Conservation (phyloP, 2,329 filamentous ascomycete species). For the Botrytis elliptica region DNA sequence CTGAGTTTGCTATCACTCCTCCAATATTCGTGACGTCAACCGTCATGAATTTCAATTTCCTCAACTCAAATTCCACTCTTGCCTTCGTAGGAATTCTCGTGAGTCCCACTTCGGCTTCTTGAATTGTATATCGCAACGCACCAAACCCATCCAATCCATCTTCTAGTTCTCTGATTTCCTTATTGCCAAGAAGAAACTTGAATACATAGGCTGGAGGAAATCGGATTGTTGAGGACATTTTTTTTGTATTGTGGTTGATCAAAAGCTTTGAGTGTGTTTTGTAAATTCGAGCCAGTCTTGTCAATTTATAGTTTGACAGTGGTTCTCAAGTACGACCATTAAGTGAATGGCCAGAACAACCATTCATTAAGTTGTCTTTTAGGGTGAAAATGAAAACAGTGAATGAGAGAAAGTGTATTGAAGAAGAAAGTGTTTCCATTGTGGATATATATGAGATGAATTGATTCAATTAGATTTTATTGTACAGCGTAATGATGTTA, state of each 20-base stretch:
- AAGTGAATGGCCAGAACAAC: neutral
- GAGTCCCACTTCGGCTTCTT: slow-evolving; percentile 70
- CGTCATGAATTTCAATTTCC: slow-evolving; percentile 8
- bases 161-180: slow-evolving; percentile 62
- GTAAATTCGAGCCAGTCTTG: neutral
- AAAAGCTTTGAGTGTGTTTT: neutral
- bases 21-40: neutral
- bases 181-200: slow-evolving; percentile 23
- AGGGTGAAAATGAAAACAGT: neutral
- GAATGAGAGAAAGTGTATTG: neutral
- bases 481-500: neutral
- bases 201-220: slow-evolving; percentile 64
- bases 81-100: slow-evolving; percentile 69
- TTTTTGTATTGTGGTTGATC: neutral
- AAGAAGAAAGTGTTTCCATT: neutral
- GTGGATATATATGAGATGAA: neutral
- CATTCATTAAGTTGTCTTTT: neutral
- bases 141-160: slow-evolving; percentile 52
- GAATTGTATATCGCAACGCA: slow-evolving; percentile 65
- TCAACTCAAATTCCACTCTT: slow-evolving; percentile 50
- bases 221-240: slow-evolving; percentile 15
- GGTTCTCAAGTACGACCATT: neutral
- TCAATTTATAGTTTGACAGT: neutral
- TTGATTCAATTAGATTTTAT: neutral
- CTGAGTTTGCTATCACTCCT: neutral